Base-by-base conservation (phyloP, 805 yeast genomes). In the Pichia insulana region DNA sequence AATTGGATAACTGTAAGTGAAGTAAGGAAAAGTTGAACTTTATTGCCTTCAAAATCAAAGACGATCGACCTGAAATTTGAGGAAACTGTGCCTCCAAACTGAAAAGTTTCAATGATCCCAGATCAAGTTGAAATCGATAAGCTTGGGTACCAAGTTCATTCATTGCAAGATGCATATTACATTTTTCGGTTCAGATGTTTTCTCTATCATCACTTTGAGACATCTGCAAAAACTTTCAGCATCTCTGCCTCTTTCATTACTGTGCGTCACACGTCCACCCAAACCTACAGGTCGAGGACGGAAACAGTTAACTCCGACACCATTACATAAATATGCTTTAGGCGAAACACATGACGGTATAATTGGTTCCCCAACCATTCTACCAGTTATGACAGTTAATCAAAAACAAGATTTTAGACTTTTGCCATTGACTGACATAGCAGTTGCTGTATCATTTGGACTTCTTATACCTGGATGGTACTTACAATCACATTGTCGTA, bases 361-460 rank as follows among this genome's bases (percentile, higher is more conserved):
- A 45, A 0, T 69, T 52, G 45, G 74, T 78, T 1, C 30, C 45
- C 1, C 38, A 50, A 0, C 41, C 64, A 7, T 56, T 56, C 0
- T 44, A 79, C 1, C 55, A 58, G 1, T 42, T 78, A 1, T 54
- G 64, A 8, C 58, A 82, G 31, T 28, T 12, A n/a, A 12, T 28
- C 15, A 28, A 11, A n/a, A 11, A 4, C 31, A 28, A 6, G 31
- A 28, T n/a, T 28, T 7, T 12, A 11, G 15, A 28, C 15, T n/a
- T 11, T 12, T 28, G 6, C 31, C 31, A 12, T n/a, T n/a, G 6
- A 28, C 31, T 4, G 31, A 28, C 31, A 11, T 28, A 7, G 31
- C 31, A 11, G 69, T 92, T n/a, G 97, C 97, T 0, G 97, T 88
- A 1, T 87, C 97, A 0, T 92, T 78, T 58, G 98, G 97, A 0